phyloP scores from a whole-genome alignment of 257 asterid genomes.

The Plectranthus barbatus region DNA sequence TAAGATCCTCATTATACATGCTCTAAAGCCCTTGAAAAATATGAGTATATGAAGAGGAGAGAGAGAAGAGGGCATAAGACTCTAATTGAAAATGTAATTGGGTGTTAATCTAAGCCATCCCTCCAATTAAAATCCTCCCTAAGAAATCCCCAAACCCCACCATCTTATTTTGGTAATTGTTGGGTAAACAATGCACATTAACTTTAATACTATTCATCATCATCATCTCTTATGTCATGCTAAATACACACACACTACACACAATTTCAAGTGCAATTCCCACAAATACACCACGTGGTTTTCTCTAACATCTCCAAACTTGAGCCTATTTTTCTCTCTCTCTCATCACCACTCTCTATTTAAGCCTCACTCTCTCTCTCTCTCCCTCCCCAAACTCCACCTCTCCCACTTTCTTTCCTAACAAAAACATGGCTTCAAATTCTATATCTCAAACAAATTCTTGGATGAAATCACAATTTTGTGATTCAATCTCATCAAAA shows the following conservation, averaged over 20 bases:
- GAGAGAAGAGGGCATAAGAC: neutral
- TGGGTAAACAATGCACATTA: neutral
- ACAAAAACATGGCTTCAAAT: conserved; percentile 15
- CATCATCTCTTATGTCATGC: conserved; percentile 25
- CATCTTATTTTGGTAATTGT: no score
- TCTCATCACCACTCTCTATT: conserved; percentile 20
- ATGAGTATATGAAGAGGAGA: no score
- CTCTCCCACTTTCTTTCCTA: neutral
- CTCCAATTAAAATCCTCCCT: conserved; percentile 17
- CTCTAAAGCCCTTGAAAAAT: no score
- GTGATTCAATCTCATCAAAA: neutral
- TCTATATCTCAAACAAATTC: conserved; percentile 12
- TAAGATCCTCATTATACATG: no score
- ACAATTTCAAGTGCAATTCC: conserved; percentile 16
- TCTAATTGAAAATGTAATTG: conserved; percentile 11
- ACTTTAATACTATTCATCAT: neutral
- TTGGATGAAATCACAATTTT: neutral
- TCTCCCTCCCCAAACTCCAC: conserved; percentile 17
- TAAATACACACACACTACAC: neutral
- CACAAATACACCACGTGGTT: conserved; percentile 50
- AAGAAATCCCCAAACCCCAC: conserved; percentile 3
- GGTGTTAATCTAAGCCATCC: conserved; percentile 13
- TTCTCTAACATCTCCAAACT: conserved; percentile 19
- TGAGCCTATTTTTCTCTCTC: conserved; percentile 13
- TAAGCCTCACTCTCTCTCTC: conserved; percentile 20